These are phyloP conservation scores for Zygnema circumcarinatum DNA, from an alignment of 139 green algal genomes.

Conservation along the genomic window DNA sequence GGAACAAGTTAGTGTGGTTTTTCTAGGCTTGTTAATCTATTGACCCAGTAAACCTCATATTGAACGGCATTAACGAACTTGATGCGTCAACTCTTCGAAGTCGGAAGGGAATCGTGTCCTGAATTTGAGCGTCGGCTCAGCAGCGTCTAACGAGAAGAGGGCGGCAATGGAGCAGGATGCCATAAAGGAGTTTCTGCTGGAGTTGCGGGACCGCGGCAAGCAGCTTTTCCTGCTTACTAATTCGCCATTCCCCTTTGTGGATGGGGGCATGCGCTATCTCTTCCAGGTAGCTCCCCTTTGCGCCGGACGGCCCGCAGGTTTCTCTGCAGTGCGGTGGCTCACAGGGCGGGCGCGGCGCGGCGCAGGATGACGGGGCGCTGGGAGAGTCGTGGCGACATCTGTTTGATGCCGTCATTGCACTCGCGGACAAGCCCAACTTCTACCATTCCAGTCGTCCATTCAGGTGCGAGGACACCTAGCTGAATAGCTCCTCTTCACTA, in stretches of 20 bases:
- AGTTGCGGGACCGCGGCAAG: conserved; percentile 4
- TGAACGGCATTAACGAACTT: too few species aligned
- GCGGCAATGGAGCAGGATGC: conserved; percentile 4
- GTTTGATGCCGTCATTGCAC: conserved; percentile 46
- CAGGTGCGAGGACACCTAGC: not conserved
- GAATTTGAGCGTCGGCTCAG: too few species aligned
- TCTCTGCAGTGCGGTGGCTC: too few species aligned
- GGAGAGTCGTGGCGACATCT: conserved; percentile 38
- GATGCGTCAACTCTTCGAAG: too few species aligned
- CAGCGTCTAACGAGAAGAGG: not conserved
- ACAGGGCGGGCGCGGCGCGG: too few species aligned
- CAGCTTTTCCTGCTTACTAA: conserved; percentile 50
- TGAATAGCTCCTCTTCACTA: too few species aligned
- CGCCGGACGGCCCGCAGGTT: not conserved
- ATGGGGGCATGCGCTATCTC: conserved; percentile 51
- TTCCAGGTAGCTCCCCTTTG: conserved; percentile 27
- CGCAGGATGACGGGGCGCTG: conserved; percentile 35
- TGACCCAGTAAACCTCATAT: too few species aligned
- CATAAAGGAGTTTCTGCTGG: conserved; percentile 2
- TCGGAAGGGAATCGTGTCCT: too few species aligned
- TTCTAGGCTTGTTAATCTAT: too few species aligned
- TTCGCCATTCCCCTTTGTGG: conserved; percentile 47
- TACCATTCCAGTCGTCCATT: conserved; percentile 42
- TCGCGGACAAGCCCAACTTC: conserved; percentile 42
- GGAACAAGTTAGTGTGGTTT: too few species aligned